Base-by-base conservation (phyloP, 1,139 yeast genomes). In the Candida albicans region DNA sequence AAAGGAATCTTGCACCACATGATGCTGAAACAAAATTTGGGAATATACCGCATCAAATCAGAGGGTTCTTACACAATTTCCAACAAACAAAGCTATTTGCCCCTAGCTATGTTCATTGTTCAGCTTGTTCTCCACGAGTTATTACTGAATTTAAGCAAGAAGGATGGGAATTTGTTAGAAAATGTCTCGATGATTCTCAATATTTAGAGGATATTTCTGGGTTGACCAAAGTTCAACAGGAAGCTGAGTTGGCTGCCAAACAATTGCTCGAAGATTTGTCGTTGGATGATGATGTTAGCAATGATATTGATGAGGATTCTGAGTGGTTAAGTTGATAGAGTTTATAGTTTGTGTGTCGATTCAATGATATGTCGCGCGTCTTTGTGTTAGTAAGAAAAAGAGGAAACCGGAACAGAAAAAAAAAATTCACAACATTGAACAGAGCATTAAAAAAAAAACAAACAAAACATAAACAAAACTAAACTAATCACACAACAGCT, bases 161-260 rank as follows among this genome's bases (percentile, higher is more conserved):
- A 0, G 91, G 90, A 0, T 93, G 98, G 98, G 80, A 78, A 5
- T 93, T 93, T 69, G 85, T 93, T 2, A 72, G 72, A 53, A 61
- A 62, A 11, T 93, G 96, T 14, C 67, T 93, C 38, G 73, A 82
- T 49, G 81, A 87, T 51, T 67, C 83, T 1, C 73, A 68, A 27
- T 86, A 79, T 54, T 73, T 93, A 33, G 96, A 89, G 51, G 80
- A 79, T 34, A 61, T 89, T 1, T 82, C 95, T 52, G 99, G 98
- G 0, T 70, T 93, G 45, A 73, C 81, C 1, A 72, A 79, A 43
- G 81, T 91, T 1, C 96, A 89, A 55, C 65, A 77, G 41, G 81
- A 79, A 44, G 91, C 95, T 0, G 96, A 89, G 44, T 68, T 69
- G 43, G 79, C 88, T 2, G 77, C 70, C 1, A 65, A 60, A 38